Evolutionary conservation across 1,284 basidiomycete genomes (phyloP), one percentile per base, ranked within the genome.

Genomic region (Apiotrichum gamsii): DNA sequence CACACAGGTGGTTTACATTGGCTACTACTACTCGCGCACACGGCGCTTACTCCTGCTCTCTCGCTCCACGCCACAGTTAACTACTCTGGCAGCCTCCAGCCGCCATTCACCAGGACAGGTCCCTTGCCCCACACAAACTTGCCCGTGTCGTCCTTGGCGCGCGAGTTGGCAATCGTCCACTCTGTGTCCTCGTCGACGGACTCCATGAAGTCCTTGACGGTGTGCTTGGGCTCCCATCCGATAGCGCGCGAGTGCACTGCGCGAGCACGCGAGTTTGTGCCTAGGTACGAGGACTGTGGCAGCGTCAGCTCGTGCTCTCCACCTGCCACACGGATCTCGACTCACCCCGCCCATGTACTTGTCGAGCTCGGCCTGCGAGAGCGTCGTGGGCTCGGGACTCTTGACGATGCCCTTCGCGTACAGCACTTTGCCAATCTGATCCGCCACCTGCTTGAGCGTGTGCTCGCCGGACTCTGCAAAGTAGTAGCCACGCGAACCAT

Each of bases 241-340:
- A 84, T 72, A 3, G 72, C 64, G 44, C 76, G 75, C 3, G 75
- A 76, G n/a, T 78, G 70, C 49, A 75, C 78, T 2, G 75, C 76
- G 20, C 67, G 70, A 51, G 74, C 76, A 25, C 78, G 76, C 14
- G 79, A 77, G 64, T 83, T 82, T 1, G 75, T 66, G 8, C 81
- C 81, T 20, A 79, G 65, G 51, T 74, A 76, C 13, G 57, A 47
- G 0, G 72, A 58, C 39, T 49, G 32, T 5, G 23, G 14, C 16
- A 14, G 2, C 4, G 43, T 37, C 20, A 38, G 35, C 15, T 36
- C 10, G 18, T 15, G n/a, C 20, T n/a, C 3, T 5, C 28, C 25
- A 20, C 6, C 9, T 28, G 4, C 3, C 23, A 11, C 6, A 24
- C 8, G 4, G 8, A 6, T 3, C 13, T 4, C 14, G 8, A 46